Conservation (phyloP, 2,329 filamentous ascomycete genomes). For the Fusarium sp. region DNA sequence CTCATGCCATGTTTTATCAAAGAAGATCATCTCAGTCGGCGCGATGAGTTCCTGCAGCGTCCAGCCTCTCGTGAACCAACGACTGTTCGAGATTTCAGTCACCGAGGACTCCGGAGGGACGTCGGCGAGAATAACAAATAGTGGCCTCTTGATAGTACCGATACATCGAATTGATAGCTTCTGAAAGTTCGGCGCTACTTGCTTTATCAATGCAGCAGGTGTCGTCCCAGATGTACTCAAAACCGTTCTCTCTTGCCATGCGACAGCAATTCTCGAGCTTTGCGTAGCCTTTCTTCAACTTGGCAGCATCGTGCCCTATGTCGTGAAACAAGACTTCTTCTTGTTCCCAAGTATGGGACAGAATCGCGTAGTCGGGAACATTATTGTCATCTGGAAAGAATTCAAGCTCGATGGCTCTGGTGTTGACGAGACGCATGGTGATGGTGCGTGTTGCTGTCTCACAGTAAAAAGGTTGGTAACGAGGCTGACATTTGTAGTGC, state of each 20-base stretch:
- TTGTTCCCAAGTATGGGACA: conserved; percentile 15
- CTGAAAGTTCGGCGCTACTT: conserved; percentile 26
- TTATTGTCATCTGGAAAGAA: not conserved
- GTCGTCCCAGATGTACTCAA: conserved; percentile 32
- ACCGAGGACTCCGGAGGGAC: accelerated
- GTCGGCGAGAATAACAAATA: conserved; percentile 21
- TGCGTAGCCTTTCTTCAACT: not conserved
- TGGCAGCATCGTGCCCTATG: not conserved
- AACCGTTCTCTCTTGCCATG: not conserved
- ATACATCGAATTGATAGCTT: conserved; percentile 42
- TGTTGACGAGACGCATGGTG: conserved; percentile 35
- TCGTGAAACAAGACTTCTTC: conserved; percentile 24
- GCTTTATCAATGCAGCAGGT: conserved; percentile 43
- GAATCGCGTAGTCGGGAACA: conserved; percentile 12
- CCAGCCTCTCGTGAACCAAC: conserved; percentile 30
- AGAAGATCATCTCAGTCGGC: not conserved
- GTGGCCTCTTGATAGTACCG: conserved; percentile 27
- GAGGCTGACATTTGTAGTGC: not conserved
- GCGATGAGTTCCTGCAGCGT: conserved; percentile 17
- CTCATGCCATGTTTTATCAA: not conserved
- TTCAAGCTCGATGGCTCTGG: not conserved
- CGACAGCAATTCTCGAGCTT: conserved; percentile 28
- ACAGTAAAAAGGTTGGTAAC: accelerated
- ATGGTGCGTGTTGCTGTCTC: accelerated
- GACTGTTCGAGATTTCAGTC: not conserved